These are phyloP conservation scores for Barbarea vulgaris DNA, from an alignment of 345 rosid species.

Conservation along the genomic window DNA sequence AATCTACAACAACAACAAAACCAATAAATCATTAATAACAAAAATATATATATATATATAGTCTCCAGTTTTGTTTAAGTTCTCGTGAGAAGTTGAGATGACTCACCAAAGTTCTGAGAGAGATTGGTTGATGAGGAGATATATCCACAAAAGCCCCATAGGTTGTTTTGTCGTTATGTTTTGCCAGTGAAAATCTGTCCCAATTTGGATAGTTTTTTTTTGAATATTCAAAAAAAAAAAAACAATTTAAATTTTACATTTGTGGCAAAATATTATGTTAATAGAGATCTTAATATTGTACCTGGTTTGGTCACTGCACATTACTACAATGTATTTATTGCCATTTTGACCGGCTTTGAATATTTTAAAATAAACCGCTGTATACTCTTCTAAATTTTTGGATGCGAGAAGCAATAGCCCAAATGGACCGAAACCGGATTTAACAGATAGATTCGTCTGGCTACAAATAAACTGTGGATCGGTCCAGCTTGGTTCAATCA, in stretches of 20 bases:
- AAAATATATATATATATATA: background rate
- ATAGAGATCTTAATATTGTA: conserved; percentile 19
- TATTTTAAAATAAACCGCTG: conserved; percentile 67
- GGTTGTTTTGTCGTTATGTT: conserved; percentile 53
- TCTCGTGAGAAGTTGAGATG: conserved; percentile 9
- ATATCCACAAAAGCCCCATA: conserved; percentile 60
- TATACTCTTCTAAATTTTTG: conserved; percentile 57
- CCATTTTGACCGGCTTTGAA: conserved; percentile 44
- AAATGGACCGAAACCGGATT: conserved; percentile 70
- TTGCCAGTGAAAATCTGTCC: conserved; percentile 51
- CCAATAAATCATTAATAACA: background rate
- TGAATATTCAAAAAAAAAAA: background rate
- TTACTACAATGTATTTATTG: conserved; percentile 60
- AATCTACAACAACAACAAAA: conserved; percentile 28
- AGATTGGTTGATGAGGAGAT: conserved; percentile 50
- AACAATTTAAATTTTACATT: background rate
- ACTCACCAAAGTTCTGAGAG: conserved; percentile 49
- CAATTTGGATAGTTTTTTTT: conserved; percentile 17
- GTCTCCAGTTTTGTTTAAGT: too few relatives aligned
- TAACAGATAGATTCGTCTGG: conserved; percentile 49
- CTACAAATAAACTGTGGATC: conserved; percentile 62
- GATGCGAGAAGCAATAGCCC: conserved; percentile 72
- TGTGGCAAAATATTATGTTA: background rate
- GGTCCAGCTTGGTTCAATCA: conserved; percentile 51
- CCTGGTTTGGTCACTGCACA: conserved; percentile 94